These are phyloP conservation scores for Sanghuangporus sanghuang DNA, from an alignment of 1,284 basidiomycete species.

Conservation along the genomic window DNA sequence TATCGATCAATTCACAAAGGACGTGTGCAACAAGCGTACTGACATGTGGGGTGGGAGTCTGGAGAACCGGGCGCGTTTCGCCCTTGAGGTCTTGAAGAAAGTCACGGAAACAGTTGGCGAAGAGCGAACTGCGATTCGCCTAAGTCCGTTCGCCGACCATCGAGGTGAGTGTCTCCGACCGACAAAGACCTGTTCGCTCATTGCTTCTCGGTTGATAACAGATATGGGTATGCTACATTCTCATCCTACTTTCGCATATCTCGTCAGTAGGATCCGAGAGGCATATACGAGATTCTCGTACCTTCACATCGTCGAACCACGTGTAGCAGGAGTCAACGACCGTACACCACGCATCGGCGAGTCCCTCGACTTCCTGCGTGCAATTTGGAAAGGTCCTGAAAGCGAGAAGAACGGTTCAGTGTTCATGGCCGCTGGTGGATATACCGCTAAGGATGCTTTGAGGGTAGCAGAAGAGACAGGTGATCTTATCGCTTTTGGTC, in stretches of 20 bases:
- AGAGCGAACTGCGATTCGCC: constrained; percentile 32
- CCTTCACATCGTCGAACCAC: constrained; percentile 47
- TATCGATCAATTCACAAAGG: constrained; percentile 21
- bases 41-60: constrained; percentile 45
- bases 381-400: constrained; percentile 26
- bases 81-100: constrained; percentile 34
- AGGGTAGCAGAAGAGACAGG: constrained; percentile 27
- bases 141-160: constrained; percentile 18
- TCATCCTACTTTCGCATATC: constrained; percentile 35
- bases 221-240: constrained; percentile 34
- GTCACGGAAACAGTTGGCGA: constrained; percentile 17
- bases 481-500: constrained; percentile 42
- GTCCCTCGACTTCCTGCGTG: constrained; percentile 31
- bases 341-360: constrained; percentile 17
- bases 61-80: constrained; percentile 42
- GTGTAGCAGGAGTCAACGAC: constrained; percentile 13
- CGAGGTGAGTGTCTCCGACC: neutral
- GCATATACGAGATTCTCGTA: constrained; percentile 48
- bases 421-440: constrained; percentile 33
- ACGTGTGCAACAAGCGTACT: constrained; percentile 33
- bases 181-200: neutral
- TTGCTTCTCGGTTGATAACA: neutral
- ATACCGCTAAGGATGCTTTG: constrained; percentile 26
- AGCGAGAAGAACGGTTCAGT: constrained; percentile 25
- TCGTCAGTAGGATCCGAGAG: constrained; percentile 29